phyloP scores from a whole-genome alignment of 306 rosid species.

The Leucaena leucocephala region DNA sequence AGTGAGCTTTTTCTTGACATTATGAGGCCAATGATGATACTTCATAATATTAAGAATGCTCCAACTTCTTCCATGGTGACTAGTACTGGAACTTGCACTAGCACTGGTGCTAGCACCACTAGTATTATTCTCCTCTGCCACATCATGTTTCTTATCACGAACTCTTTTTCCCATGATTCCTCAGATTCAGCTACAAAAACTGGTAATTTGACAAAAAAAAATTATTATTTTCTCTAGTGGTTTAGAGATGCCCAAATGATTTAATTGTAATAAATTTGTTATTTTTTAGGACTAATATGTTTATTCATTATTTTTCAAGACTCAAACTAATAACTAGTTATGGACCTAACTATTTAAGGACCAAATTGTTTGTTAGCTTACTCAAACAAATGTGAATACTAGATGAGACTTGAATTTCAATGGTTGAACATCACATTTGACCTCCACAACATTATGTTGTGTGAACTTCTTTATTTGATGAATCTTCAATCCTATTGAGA shows the following conservation, averaged over 20 bases:
- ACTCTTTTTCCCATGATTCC: slow-evolving; percentile 50
- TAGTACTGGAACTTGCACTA: neutral
- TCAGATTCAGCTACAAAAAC: slow-evolving; percentile 19
- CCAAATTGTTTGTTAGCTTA: neutral
- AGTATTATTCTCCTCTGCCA: slow-evolving; percentile 28
- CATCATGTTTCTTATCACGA: slow-evolving; percentile 24
- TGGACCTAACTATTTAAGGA: neutral
- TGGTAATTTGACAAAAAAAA: neutral
- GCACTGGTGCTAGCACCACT: neutral
- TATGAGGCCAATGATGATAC: slow-evolving; percentile 68
- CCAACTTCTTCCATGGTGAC: slow-evolving; percentile 58
- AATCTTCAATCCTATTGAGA: neutral
- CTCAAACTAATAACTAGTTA: neutral
- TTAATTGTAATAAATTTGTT: neutral
- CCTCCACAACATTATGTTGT: neutral
- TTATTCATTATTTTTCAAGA: neutral
- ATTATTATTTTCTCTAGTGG: neutral
- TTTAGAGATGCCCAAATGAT: neutral
- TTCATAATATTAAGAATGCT: slow-evolving; percentile 60
- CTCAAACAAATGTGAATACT: neutral
- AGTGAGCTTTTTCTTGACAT: slow-evolving; percentile 54
- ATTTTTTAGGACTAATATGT: neutral
- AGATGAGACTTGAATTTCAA: neutral
- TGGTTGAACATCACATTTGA: neutral
- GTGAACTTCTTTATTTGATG: neutral